phyloP scores from a whole-genome alignment of 179 eudicot genomes.

The Spinacia oleracea region DNA sequence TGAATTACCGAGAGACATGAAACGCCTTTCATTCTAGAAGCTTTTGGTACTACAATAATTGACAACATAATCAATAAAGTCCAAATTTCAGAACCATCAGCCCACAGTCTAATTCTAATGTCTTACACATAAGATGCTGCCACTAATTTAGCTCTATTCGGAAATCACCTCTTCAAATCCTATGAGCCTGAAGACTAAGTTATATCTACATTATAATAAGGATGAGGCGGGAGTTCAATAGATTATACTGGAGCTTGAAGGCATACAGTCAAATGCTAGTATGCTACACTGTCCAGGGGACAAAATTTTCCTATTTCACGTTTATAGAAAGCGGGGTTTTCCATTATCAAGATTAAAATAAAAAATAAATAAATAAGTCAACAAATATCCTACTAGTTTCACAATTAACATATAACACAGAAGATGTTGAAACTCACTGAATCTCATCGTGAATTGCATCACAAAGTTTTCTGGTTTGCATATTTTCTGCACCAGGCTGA shows the following conservation, averaged over 20 bases:
- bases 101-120: neutral
- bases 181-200: neutral
- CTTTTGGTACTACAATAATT: neutral
- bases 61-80: neutral
- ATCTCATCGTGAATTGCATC: constrained; percentile 88
- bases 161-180: neutral
- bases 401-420: neutral
- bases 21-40: constrained; percentile 3
- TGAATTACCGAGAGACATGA: neutral
- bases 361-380: no score
- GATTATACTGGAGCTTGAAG: neutral
- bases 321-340: neutral
- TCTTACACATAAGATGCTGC: neutral
- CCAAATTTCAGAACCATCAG: neutral
- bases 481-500: constrained; percentile 65
- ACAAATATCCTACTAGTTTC: neutral
- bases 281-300: neutral
- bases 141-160: neutral
- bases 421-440: constrained; percentile 44
- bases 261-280: neutral
- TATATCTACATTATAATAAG: neutral
- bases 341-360: neutral
- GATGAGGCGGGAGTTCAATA: neutral
- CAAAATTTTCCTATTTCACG: neutral
- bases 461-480: constrained; percentile 77